phyloP scores from a whole-genome alignment of 441 rosid species.

The Biscutella auriculata region DNA sequence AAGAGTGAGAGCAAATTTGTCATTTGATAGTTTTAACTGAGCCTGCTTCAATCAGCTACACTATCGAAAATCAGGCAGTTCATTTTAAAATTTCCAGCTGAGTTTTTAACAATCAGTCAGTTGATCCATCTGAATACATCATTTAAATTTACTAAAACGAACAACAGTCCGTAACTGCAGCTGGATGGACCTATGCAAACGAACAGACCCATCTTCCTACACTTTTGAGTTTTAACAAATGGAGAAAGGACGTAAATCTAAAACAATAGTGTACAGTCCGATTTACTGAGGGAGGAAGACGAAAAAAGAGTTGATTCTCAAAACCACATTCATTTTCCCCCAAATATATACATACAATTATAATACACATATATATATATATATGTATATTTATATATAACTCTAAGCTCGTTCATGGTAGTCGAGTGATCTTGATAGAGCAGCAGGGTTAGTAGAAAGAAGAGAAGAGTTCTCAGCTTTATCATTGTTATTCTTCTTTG shows the following conservation, averaged over 20 bases:
- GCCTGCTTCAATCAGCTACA: too few species aligned
- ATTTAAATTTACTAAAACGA: too few species aligned
- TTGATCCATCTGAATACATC: too few species aligned
- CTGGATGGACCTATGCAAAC: too few species aligned
- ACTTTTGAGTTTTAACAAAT: background rate
- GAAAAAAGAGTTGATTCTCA: conserved; percentile 14
- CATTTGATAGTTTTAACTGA: too few species aligned
- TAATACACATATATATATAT: background rate
- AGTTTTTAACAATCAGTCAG: too few species aligned
- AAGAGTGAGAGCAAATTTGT: too few species aligned
- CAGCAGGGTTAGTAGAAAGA: conserved; percentile 70
- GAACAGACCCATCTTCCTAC: background rate
- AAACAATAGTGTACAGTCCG: background rate
- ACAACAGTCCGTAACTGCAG: too few species aligned
- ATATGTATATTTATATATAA: background rate
- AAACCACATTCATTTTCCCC: conserved; percentile 14
- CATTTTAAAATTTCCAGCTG: too few species aligned
- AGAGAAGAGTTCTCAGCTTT: conserved; percentile 30
- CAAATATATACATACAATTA: conserved; percentile 11
- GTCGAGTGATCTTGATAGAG: conserved; percentile 61
- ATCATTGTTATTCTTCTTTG: conserved; percentile 27
- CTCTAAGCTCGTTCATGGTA: conserved; percentile 57
- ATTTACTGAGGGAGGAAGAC: background rate
- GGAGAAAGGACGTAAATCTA: background rate
- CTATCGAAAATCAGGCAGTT: too few species aligned